Percentiles rank a stretch among this genome's conserved stretches.
phyloP scores from a whole-genome alignment of 2,329 filamentous ascomycete genomes.

The Ceratocystis diversiconidia region DNA sequence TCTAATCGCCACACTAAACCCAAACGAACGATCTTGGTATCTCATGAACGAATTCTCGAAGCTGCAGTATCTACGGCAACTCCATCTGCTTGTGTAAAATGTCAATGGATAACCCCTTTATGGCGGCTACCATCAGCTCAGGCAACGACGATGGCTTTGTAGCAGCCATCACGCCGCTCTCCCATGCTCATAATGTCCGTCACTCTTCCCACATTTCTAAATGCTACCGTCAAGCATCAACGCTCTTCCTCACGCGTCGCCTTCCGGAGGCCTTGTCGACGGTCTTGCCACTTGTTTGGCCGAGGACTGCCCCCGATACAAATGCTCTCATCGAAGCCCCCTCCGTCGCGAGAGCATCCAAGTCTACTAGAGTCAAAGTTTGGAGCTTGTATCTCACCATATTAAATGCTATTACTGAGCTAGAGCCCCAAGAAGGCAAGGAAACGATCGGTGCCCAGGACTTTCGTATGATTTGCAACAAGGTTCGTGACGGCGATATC shows the following conservation, averaged over 20 bases:
- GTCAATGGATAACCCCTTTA: conserved; percentile 31
- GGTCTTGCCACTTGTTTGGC: conserved; percentile 66
- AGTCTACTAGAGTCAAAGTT: conserved; percentile 78
- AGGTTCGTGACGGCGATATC: conserved; percentile 77
- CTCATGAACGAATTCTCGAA: not conserved
- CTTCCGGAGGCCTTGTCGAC: conserved; percentile 79
- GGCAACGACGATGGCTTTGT: conserved; percentile 33
- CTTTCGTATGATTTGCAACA: conserved; percentile 69
- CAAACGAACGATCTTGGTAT: not conserved
- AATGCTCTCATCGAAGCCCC: conserved; percentile 41
- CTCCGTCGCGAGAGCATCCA: conserved; percentile 65
- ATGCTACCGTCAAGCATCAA: conserved; percentile 84
- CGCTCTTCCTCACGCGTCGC: conserved; percentile 86
- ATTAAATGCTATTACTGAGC: conserved; percentile 76
- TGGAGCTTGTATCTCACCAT: conserved; percentile 96
- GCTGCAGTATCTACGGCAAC: not conserved
- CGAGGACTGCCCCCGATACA: conserved; percentile 35
- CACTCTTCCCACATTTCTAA: conserved; percentile 68
- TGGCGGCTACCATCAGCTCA: conserved; percentile 33
- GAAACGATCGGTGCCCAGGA: conserved; percentile 70
- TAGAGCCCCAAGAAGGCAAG: conserved; percentile 83
- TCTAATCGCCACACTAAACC: not conserved
- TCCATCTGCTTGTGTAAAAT: conserved; percentile 23
- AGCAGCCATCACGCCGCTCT: conserved; percentile 55
- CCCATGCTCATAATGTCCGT: conserved; percentile 40